Base-by-base conservation (phyloP, 179 eudicot species). In the Kewa caespitosa region DNA sequence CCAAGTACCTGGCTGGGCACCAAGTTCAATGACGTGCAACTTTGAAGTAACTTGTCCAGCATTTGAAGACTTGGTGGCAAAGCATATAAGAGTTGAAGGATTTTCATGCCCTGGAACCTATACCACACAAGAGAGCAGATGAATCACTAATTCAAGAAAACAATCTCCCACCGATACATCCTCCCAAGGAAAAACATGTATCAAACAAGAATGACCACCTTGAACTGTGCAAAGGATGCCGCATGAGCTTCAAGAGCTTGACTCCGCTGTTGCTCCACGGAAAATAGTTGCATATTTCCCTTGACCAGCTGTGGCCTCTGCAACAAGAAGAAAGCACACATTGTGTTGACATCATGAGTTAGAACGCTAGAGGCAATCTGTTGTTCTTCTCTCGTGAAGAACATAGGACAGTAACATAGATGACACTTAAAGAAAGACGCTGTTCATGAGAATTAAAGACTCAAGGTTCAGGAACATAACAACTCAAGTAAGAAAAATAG, bases 161-260 rank as follows among this genome's bases (percentile, higher is more conserved):
- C 60, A 54, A n/a, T 7, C 60, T 22, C 10, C 11, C 8, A 17
- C 25, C 23, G 25, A 54, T 54, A 8, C 0, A 23, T 17, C 6
- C 54, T 12, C 54, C 54, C 8, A 46, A 46, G 54, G 54, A 12
- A 17, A 4, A 46, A 17, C 54, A 46, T 46, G 13, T 8, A 46
- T 17, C 2, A 46, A 31, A 11, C 50, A 80, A 74, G 55, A 13
- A 70, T 65, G 68, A 39, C n/a, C 70, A 94, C 98, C 76, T 92
- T 91, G 38, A 88, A 81, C 15, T 91, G 70, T 73, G 97, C 97
- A 92, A 94, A 94, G 37, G 98, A 73, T 73, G 98, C 97, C 13
- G 98, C 97, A 88, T 94, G 98, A 22, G 97, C 98, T 82, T 94
- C 97, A 82, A 94, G 97, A 66, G 98, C 90, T 85, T 94, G 98